Evolutionary conservation across 2,329 filamentous ascomycete genomes (phyloP).

Genomic region (Aspergillus sergii): DNA sequence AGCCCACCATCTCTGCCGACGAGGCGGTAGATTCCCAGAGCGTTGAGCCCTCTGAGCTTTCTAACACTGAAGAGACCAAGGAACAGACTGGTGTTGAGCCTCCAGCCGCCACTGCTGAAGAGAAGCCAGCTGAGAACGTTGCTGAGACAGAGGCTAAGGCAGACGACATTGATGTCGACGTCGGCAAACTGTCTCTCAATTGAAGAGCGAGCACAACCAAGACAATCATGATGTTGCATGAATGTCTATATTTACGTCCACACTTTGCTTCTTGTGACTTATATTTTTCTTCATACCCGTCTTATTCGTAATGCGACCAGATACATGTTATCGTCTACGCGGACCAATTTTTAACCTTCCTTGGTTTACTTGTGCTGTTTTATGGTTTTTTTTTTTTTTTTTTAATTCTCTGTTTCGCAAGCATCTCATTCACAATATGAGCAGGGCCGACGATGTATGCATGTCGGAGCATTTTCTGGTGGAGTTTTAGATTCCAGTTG

Average conservation of each 20-base stretch:
- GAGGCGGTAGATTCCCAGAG: not conserved
- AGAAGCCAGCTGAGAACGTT: slow-evolving; percentile 12
- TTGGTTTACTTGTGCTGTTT: slow-evolving; percentile 3
- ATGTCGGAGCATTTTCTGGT: slow-evolving; percentile 18
- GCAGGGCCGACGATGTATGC: slow-evolving; percentile 13
- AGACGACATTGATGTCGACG: slow-evolving; percentile 29
- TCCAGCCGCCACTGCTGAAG: slow-evolving; percentile 8
- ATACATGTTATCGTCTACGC: slow-evolving; percentile 9
- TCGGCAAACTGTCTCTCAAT: slow-evolving; percentile 27
- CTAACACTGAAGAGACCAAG: not conserved
- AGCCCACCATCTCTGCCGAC: not conserved
- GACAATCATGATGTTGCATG: not conserved
- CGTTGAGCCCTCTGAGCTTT: not conserved
- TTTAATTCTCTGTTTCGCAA: slow-evolving; percentile 10
- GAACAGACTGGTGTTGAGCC: slow-evolving; percentile 5
- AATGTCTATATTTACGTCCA: not conserved
- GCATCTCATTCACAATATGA: slow-evolving; percentile 13
- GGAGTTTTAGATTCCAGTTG: slow-evolving; percentile 17
- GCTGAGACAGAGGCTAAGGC: slow-evolving; percentile 17
- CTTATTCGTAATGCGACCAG: slow-evolving; percentile 16
- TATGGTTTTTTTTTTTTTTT: not conserved
- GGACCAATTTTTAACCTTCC: slow-evolving; percentile 6
- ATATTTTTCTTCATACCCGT: slow-evolving; percentile 20
- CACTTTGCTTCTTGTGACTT: slow-evolving; percentile 20
- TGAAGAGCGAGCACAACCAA: slow-evolving; percentile 12